Percentiles rank a stretch among this genome's conserved stretches.
Conservation (phyloP, 441 rosid species). For the Corymbia calophylla region DNA sequence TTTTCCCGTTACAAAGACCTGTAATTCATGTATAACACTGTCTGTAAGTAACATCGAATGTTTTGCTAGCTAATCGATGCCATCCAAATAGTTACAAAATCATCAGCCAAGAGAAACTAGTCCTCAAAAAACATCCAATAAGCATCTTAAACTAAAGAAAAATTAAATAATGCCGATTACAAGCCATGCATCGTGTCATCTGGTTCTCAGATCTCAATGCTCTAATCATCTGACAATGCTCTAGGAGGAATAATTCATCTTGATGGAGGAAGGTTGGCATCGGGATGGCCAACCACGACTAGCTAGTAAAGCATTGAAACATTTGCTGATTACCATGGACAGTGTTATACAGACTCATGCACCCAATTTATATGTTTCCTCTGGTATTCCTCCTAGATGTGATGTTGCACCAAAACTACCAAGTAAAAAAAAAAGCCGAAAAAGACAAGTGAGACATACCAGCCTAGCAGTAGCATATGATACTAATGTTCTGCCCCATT, state of each 20-base stretch:
- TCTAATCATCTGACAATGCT: not conserved
- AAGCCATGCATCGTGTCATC: not conserved
- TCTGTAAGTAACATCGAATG: not conserved
- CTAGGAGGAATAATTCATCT: not conserved
- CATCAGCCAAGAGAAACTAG: not conserved
- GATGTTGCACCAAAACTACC: not conserved
- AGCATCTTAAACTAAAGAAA: not conserved
- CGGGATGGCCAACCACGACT: not conserved
- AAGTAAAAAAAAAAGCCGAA: not conserved
- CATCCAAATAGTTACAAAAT: not conserved
- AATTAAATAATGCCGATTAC: not conserved
- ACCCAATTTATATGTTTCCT: not conserved
- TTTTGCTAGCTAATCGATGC: not conserved
- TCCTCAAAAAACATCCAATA: not conserved
- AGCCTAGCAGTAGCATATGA: not conserved
- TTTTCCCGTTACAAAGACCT: not conserved
- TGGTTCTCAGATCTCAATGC: not conserved
- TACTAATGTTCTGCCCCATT: not conserved
- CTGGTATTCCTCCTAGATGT: not conserved
- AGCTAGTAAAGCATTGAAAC: not conserved
- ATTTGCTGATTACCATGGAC: not conserved
- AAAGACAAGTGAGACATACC: not conserved
- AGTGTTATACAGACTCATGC: not conserved
- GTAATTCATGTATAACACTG: not conserved
- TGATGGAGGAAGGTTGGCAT: not conserved